Base-by-base conservation (phyloP, 1,284 basidiomycete species). In the Inonotus obliquus region DNA sequence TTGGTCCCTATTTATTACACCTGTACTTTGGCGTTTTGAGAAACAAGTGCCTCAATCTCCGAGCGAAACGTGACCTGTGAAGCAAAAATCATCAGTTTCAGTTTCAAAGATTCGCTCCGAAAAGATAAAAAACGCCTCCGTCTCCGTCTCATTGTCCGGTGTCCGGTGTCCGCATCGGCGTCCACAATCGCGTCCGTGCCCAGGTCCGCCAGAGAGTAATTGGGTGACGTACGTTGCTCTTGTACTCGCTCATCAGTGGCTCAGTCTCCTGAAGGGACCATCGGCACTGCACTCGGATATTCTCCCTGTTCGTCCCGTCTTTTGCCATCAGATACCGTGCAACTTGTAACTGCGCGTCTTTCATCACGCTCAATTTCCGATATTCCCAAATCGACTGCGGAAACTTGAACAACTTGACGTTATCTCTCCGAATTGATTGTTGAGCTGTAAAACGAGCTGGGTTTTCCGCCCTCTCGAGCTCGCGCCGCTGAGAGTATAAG, bases 231-330 rank as follows among this genome's bases (percentile, higher is more conserved):
- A 83, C 80, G 62, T 78, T 75, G n/a, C 67, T 67, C 21, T 72
- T 69, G 67, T 74, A 81, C 5, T 73, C 69, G 0, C 75, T 67
- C 44, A 72, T 69, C 60, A 85, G 71, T 7, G 77, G 75, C 21
- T 72, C 67, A 25, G 77, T 77, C 62, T 79, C 76, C 60, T 75
- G 73, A 74, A 74, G 83, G 0, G 75, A 75, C 86, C 86, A 89
- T 0, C 71, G 71, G 68, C 76, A 83, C 57, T 82, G 75, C 14
- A 63, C 68, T 68, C 81, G 67, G 76, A 82, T 81, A 65, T 69
- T 76, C 55, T 85, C 84, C 67, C 77, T 76, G 49, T 72, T 72
- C 13, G 60, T 54, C 9, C 62, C 62, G 9, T 32, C 32, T 47
- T 80, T 73, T 1, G 74, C 67, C 10, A 71, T 67, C 48, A 89